These are phyloP conservation scores for Globisporangium carolinianum DNA, from an alignment of 352 stramenopile species.

Conservation along the genomic window DNA sequence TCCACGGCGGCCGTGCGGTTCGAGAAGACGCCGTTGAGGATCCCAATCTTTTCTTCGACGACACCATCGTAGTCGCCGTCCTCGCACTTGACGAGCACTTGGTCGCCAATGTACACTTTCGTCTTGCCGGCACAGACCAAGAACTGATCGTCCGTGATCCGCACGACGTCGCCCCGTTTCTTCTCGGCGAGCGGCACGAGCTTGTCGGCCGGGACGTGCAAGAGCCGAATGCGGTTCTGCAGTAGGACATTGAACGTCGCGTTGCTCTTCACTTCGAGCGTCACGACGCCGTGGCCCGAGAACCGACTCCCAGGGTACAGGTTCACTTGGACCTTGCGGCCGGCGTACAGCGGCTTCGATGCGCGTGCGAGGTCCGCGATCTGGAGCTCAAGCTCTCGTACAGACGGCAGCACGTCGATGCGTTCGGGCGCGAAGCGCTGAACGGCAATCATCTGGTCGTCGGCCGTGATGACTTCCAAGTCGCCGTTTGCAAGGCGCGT, in stretches of 20 bases:
- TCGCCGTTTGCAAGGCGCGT: conserved; percentile 30
- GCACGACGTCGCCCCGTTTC: conserved; percentile 21
- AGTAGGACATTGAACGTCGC: conserved; percentile 55
- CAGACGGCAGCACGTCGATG: conserved; percentile 54
- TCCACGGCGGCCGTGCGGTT: conserved; percentile 68
- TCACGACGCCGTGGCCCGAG: conserved; percentile 52
- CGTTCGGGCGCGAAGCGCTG: conserved; percentile 34
- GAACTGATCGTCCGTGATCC: conserved; percentile 70
- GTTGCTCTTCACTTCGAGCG: conserved; percentile 29
- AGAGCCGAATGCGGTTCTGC: conserved; percentile 54
- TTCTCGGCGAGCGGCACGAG: conserved; percentile 54
- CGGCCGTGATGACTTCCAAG: conserved; percentile 53
- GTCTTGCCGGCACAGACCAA: conserved; percentile 50
- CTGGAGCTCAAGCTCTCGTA: conserved; percentile 49
- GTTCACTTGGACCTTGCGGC: conserved; percentile 64
- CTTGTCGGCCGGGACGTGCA: conserved; percentile 62
- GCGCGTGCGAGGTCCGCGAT: conserved; percentile 32
- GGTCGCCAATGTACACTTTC: conserved; percentile 73
- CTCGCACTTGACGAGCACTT: conserved; percentile 63
- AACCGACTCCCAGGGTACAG: conserved; percentile 69
- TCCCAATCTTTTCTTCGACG: conserved; percentile 55
- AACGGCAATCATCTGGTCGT: conserved; percentile 52
- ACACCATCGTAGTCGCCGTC: conserved; percentile 41
- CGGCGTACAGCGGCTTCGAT: conserved; percentile 45
- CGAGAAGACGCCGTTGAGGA: conserved; percentile 73